Evolutionary conservation across 768 basidiomycete species (phyloP), one percentile per base, ranked within the genome.

Genomic region (Pleurotus tuber-regium): DNA sequence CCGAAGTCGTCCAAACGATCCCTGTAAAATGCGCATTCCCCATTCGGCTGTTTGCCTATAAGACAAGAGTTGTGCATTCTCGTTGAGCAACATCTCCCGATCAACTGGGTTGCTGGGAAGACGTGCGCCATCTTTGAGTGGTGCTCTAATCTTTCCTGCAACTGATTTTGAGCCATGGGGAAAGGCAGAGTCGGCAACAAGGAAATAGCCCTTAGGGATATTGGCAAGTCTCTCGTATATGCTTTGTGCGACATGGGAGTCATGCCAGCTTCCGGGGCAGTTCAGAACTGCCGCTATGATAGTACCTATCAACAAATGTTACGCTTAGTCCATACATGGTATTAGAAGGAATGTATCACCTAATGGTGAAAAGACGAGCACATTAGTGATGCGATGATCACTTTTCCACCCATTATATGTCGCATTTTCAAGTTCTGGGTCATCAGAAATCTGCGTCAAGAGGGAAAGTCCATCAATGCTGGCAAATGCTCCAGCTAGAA

Each of bases 41-140:
- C 77, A 82, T 56, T 82, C 76, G 9, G 75, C 75, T 1, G 77
- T 72, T 57, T 82, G 78, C 1, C 69, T 57, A 53, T 62, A 78
- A 2, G 73, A 76, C 0, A 79, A 59, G 0, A 80, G 65, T 53
- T 79, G 59, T 0, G 60, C 44, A 57, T 78, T 64, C 48, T 66
- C 69, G 2, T 38, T 58, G 25, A 71, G 39, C 0, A 54, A 11
- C 24, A 62, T 54, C 4, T 59, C 57, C 7, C 62, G 59, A 18
- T 66, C 61, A 5, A 48, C 41, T 4, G 26, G 18, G 44, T 60
- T 57, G 5, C 31, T 48, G 5, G 55, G 61, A 1, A 69, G 50
- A 0, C 43, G 51, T 4, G 61, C 51, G 2, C 68, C 70, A 6
- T 46, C 40, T 54, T 77, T 78, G 10, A 75, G 54, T 28, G 74